Evolutionary conservation across 164 flowering plant genomes (phyloP), one percentile per base, ranked within the genome.

Genomic region (Annona cherimola): DNA sequence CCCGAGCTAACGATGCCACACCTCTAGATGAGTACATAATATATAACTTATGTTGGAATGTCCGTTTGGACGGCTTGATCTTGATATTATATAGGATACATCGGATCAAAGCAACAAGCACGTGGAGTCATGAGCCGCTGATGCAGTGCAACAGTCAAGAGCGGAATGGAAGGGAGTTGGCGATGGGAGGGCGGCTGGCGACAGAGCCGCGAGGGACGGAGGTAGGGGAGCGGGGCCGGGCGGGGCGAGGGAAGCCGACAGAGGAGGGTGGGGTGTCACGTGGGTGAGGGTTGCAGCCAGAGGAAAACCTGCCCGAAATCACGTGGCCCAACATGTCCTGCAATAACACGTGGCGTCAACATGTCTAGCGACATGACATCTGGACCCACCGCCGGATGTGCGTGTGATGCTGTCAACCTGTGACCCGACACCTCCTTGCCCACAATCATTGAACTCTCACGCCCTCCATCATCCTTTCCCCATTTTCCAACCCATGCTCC

Each of bases 301-400:
- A 50, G 5, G 57, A 50, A 50, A 50, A 50, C 57, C 57, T 50
- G 57, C 57, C 57, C 57, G 9, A 50, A 50, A 68, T 87, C 93
- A 87, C 89, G 93, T 89, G 93, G 88, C 71, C 82, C 82, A 80
- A 69, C 86, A 83, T 73, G 87, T 76, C 78, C 63, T 79, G 79
- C 76, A 4, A 9, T 16, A 64, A 71, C 88, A 83, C 86, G 87
- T 84, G 86, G 63, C 71, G 14, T 41, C 19, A 45, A 1, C 5
- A 16, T 4, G 2, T 3, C 14, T 46, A 69, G 11, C 12, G 69
- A 63, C 16, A 72, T 67, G 73, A 74, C 76, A 66, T 6, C 77
- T 73, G 82, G 84, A 73, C n/a, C 80, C 75, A 62, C 8, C 45
- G n/a, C 45, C 68, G 74, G 78, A 71, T 85, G 82, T 76, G 87